phyloP scores from a whole-genome alignment of 1,139 yeast species.

The Kluyveromyces marxianus region DNA sequence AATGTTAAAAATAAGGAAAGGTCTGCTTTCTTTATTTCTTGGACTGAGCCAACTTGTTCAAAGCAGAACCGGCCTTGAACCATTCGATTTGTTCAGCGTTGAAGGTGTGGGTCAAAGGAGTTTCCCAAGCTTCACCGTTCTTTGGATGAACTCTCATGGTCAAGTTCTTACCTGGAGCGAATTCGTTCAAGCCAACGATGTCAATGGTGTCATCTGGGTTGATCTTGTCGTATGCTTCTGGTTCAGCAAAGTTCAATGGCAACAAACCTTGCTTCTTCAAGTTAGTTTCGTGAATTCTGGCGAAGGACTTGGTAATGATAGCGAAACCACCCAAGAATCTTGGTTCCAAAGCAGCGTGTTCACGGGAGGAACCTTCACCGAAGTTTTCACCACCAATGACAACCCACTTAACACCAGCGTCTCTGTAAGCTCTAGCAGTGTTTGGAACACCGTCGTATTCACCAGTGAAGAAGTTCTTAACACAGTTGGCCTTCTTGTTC shows the following conservation, averaged over 20 bases:
- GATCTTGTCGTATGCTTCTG: conserved; percentile 90
- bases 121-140: conserved; percentile 76
- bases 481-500: conserved; percentile 89
- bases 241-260: conserved; percentile 88
- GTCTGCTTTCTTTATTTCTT: conserved; percentile 10
- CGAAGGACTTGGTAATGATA: conserved; percentile 93
- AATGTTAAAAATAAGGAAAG: not conserved
- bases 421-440: conserved; percentile 92
- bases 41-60: conserved; percentile 82
- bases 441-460: conserved; percentile 93
- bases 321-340: conserved; percentile 98
- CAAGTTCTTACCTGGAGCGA: conserved; percentile 91
- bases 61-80: conserved; percentile 99
- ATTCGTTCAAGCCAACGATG: conserved; percentile 71
- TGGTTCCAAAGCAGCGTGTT: conserved; percentile 99
- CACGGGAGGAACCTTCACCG: conserved; percentile 99
- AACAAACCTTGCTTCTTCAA: conserved; percentile 96
- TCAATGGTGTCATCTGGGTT: conserved; percentile 86
- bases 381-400: conserved; percentile 98
- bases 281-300: conserved; percentile 93
- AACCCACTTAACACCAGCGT: conserved; percentile 87
- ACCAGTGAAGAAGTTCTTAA: conserved; percentile 88
- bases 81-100: conserved; percentile 95
- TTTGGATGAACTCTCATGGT: conserved; percentile 86
- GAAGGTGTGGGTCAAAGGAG: conserved; percentile 91